These are phyloP conservation scores for Geranium brycei DNA, from an alignment of 345 rosid genomes.

Conservation along the genomic window DNA sequence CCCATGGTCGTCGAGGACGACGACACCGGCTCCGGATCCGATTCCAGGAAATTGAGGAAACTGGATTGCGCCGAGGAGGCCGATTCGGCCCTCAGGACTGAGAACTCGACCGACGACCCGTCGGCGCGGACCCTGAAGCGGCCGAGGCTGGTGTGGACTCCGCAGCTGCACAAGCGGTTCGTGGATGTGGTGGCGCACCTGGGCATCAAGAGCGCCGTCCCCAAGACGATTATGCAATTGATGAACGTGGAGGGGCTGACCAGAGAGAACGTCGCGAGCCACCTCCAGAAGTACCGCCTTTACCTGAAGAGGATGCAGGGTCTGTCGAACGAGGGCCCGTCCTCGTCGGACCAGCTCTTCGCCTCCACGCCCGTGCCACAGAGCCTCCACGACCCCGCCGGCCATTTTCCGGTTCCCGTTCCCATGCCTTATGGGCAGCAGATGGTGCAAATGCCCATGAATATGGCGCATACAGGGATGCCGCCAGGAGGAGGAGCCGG, in stretches of 20 bases:
- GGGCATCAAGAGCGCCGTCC: conserved; percentile 89
- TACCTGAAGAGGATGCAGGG: conserved; percentile 91
- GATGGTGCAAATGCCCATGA: conserved; percentile 39
- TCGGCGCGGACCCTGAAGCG: conserved; percentile 56
- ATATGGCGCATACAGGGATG: conserved; percentile 33
- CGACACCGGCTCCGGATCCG: conserved; percentile 40
- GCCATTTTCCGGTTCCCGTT: conserved; percentile 29
- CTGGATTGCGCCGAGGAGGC: conserved; percentile 53
- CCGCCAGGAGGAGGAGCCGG: conserved; percentile 18
- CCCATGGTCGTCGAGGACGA: conserved; percentile 27
- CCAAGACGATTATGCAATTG: conserved; percentile 96
- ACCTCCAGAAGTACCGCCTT: conserved; percentile 81
- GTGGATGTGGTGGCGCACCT: conserved; percentile 82
- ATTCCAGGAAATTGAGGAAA: conserved; percentile 47
- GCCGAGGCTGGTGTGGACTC: conserved; percentile 91
- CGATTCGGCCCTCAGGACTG: conserved; percentile 51
- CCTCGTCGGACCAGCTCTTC: conserved; percentile 69
- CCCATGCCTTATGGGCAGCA: conserved; percentile 35
- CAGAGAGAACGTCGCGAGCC: conserved; percentile 91
- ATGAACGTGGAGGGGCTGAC: conserved; percentile 97
- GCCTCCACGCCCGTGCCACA: conserved; percentile 65
- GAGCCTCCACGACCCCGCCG: conserved; percentile 38
- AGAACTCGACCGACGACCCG: conserved; percentile 41
- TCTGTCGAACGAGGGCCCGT: conserved; percentile 36
- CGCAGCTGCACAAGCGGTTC: conserved; percentile 91